Percentiles rank a stretch among this genome's conserved stretches.
phyloP scores from a whole-genome alignment of 2,329 filamentous ascomycete genomes.

The Daldinia eschscholtzii region DNA sequence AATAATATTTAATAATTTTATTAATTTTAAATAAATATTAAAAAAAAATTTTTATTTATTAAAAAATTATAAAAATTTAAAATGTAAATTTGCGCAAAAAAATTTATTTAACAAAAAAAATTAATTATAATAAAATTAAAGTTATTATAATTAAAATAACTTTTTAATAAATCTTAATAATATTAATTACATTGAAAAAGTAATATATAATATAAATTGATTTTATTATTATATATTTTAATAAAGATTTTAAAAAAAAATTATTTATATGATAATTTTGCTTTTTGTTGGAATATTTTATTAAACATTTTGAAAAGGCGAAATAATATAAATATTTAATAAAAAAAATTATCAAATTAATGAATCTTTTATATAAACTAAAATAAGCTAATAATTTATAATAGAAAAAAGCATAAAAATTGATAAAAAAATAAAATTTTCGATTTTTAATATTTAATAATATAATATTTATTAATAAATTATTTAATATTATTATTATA shows the following conservation, averaged over 20 bases:
- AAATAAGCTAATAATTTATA: background rate
- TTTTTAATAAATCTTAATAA: background rate
- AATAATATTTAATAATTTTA: background rate
- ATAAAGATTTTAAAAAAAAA: background rate
- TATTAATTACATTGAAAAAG: background rate
- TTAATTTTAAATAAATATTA: background rate
- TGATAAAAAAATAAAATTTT: too few species aligned
- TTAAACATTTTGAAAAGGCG: background rate
- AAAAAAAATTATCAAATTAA: background rate
- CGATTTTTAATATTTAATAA: too few species aligned
- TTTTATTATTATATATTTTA: background rate
- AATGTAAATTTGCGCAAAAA: background rate
- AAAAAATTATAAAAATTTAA: background rate
- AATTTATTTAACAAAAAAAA: background rate
- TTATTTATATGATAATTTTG: background rate
- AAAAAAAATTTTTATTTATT: background rate
- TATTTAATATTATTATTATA: too few species aligned
- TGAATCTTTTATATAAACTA: too few species aligned
- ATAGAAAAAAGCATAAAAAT: too few species aligned
- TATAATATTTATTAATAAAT: too few species aligned
- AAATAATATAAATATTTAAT: background rate
- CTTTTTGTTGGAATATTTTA: background rate
- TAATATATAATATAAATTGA: background rate
- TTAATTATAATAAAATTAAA: constrained; percentile 2
- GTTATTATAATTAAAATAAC: background rate